Evolutionary conservation across 1,284 basidiomycete genomes (phyloP).

Genomic region (Cutaneotrichosporon cyanovorans): DNA sequence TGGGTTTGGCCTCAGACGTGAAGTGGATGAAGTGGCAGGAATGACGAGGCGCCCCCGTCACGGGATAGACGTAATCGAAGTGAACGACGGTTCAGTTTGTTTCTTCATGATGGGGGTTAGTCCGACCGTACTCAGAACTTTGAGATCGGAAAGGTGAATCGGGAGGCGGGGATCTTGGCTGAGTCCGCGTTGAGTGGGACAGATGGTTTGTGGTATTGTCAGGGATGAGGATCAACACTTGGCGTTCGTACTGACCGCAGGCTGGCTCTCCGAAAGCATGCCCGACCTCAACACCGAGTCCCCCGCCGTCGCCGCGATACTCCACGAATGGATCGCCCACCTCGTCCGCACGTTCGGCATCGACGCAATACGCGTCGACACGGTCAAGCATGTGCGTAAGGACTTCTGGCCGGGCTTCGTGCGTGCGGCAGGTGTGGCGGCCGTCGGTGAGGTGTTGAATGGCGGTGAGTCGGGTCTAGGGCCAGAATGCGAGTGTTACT

Average conservation of each 20-base stretch:
- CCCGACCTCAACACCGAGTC: conserved; percentile 50
- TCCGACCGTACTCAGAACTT: too few relatives aligned
- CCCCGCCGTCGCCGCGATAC: conserved; percentile 38
- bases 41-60: too few relatives aligned
- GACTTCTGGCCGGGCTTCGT: conserved; percentile 50
- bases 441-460: conserved; percentile 48
- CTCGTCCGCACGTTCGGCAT: conserved; percentile 45
- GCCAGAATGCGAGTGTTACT: conserved; percentile 4
- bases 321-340: conserved; percentile 46
- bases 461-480: conserved; percentile 30
- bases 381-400: conserved; percentile 50
- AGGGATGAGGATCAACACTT: too few relatives aligned
- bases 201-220: too few relatives aligned
- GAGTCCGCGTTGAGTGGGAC: too few relatives aligned
- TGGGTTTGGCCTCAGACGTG: too few relatives aligned
- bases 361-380: conserved; percentile 49
- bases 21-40: too few relatives aligned
- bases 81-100: conserved; percentile 13
- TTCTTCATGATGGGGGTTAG: too few relatives aligned
- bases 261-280: conserved; percentile 46
- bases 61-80: too few relatives aligned
- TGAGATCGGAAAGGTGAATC: too few relatives aligned
- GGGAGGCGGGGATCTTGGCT: too few relatives aligned
- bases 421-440: conserved; percentile 45
- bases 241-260: conserved; percentile 10